Base-by-base conservation (phyloP, 1,284 basidiomycete genomes). In the Volvariella volvacea region DNA sequence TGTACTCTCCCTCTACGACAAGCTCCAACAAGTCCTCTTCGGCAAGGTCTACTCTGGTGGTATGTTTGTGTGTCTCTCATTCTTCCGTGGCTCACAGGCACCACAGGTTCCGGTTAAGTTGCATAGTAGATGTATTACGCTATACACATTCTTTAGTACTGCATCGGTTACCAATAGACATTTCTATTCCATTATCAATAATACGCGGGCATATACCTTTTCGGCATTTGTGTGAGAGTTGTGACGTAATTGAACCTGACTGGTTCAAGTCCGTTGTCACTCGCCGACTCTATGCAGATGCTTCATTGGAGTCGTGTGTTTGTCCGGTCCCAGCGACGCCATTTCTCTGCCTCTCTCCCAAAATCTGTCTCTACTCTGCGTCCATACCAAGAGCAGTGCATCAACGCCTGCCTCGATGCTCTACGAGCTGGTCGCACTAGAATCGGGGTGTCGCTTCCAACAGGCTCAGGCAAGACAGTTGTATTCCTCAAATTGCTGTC, bases 1-100 rank as follows among this genome's bases (percentile, higher is more conserved):
- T 91, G 93, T 95, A 54, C 70, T 96, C 61, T 92, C 92, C 34
- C 74, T 94, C 50, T 92, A 92, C 68, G 90, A 95, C 81, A 88
- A 93, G 73, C 81, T 94, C 64, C 92, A 95, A 69, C 70, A 85
- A 62, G 63, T 92, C 57, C 70, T 92, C 74, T 94, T 94, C 71
- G 92, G 92, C 80, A 94, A 92, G 80, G 92, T 93, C 68, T 94
- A 93, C 84, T 83, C 89, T 57, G 90, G 88, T 36, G 45, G 25
- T 28, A 28, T 28, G 25, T 28, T 28, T 28, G 6, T 28, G 6
- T 28, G 25, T 28, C 25, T 6, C 25, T 6, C 12, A 12, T 28
- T 28, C 12, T 28, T 28, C 12, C 25, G 6, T 28, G 6, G 25
- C 25, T 28, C 25, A 28, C 12, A 6, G 6, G 25, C 25, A 28